Base-by-base conservation (phyloP, 257 asterid species). In the Paulownia fortunei region DNA sequence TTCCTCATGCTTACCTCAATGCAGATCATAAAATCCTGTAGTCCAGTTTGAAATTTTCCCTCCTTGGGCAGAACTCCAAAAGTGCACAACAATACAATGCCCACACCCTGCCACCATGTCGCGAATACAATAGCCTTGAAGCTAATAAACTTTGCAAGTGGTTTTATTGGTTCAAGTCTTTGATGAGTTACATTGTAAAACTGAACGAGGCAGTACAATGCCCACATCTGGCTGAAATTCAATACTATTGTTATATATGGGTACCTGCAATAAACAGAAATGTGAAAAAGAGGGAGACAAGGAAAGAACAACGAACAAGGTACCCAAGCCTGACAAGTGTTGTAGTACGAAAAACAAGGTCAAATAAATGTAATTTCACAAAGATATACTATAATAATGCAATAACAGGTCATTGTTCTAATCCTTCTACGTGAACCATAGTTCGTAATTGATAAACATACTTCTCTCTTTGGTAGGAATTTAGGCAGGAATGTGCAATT, bases 41-140 rank as follows among this genome's bases (percentile, higher is more conserved):
- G 73, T 69, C 91, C 97, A 3, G 94, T 87, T 77, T 87, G 90
- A 74, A 92, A 83, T 80, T 76, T 89, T 13, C 87, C 93, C 42
- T 84, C 94, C 39, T 82, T 88, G 0, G 99, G 96, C 51, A 96
- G 86, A 66, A 88, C 80, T 18, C 81, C 82, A 12, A 86, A 87
- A 56, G 78, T 80, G 74, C 97, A 90, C 71, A 92, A 70, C 79
- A 96, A 82, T 15, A 87, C 97, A 10, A 96, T 96, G 46, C 97
- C 98, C 0, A 93, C 93, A n/a, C 97, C 99, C 86, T 96, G 99
- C 99, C 99, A 96, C 99, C 99, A 96, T 9, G 99, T 96, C 7
- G 98, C 99, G 19, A 96, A 96, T 15, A 96, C 98, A 76, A 93
- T 96, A 36, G 97, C 97, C 86, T 96, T 93, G 80, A 96, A 96